A percentile compares a stretch with the other conserved stretches of the same genome.
phyloP scores from a whole-genome alignment of 257 asterid species.

The Salvia miltiorrhiza region DNA sequence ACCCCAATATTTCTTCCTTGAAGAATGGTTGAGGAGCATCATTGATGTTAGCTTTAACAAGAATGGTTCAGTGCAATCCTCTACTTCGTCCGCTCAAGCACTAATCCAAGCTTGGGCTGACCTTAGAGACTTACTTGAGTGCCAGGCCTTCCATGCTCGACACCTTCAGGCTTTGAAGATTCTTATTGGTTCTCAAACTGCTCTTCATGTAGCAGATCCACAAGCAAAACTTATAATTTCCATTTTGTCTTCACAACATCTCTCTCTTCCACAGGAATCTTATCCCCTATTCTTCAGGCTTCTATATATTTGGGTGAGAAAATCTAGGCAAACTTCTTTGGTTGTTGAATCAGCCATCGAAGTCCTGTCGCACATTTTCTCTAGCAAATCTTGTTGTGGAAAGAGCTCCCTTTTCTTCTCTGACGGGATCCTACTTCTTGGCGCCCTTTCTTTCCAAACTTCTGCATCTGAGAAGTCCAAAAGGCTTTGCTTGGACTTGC shows the following conservation, averaged over 20 bases:
- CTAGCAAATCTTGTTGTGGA: constrained; percentile 32
- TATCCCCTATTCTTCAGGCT: constrained; percentile 70
- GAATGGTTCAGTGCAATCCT: constrained; percentile 29
- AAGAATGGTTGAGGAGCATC: constrained; percentile 67
- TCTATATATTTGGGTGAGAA: constrained; percentile 78
- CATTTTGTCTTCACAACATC: constrained; percentile 51
- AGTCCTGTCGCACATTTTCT: constrained; percentile 40
- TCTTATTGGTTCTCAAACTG: constrained; percentile 54
- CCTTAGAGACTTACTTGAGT: constrained; percentile 62
- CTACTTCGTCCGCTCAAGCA: constrained; percentile 60
- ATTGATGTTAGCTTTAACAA: constrained; percentile 28
- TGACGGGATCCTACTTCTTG: constrained; percentile 79
- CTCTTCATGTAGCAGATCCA: constrained; percentile 86
- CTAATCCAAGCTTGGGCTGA: constrained; percentile 93
- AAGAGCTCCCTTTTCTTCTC: constrained; percentile 48
- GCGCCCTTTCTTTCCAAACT: constrained; percentile 59
- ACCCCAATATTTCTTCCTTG: constrained; percentile 59
- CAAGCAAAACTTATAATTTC: constrained; percentile 82
- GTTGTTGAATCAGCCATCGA: constrained; percentile 55
- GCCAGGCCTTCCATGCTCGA: constrained; percentile 44
- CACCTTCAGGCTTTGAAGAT: constrained; percentile 58
- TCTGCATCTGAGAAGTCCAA: constrained; percentile 63
- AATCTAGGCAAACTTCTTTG: constrained; percentile 63
- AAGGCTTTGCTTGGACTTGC: constrained; percentile 59
- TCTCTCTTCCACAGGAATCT: constrained; percentile 56